These are phyloP conservation scores for Eurotiales sp. DNA, from an alignment of 2,329 filamentous ascomycete genomes.

Conservation along the genomic window DNA sequence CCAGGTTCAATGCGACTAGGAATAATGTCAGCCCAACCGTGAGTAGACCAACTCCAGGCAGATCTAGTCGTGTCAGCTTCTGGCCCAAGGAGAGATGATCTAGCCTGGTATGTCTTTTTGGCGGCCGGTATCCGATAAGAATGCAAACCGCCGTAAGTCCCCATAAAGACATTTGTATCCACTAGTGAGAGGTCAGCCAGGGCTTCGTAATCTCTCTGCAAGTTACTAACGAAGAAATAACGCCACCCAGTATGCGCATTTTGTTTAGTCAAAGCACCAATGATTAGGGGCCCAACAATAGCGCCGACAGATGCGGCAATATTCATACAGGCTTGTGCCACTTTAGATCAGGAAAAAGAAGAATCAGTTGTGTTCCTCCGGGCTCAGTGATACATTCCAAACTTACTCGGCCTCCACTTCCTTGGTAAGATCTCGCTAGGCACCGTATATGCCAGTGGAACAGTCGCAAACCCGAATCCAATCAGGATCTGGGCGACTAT, in stretches of 20 bases:
- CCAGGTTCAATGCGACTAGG: neutral
- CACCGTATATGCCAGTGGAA: neutral
- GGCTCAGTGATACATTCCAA: too few relatives aligned
- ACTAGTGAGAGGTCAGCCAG: constrained; percentile 4
- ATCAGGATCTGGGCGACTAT: constrained; percentile 6
- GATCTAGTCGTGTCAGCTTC: neutral
- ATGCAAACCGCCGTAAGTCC: neutral
- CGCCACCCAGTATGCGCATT: neutral
- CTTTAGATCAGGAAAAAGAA: neutral
- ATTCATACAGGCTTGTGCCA: constrained; percentile 6
- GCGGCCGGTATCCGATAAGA: constrained; percentile 3
- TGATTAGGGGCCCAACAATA: neutral
- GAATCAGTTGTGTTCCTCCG: too few relatives aligned
- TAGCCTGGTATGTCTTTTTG: constrained; percentile 1
- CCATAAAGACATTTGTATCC: constrained; percentile 8
- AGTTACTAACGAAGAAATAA: constrained; percentile 1
- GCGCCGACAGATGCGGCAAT: constrained; percentile 1
- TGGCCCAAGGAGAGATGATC: constrained; percentile 6
- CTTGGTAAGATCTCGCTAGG: constrained; percentile 7
- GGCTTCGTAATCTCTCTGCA: neutral
- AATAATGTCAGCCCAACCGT: constrained; percentile 1
- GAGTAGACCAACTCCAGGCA: neutral
- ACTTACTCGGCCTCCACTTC: constrained; percentile 7
- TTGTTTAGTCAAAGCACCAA: neutral
- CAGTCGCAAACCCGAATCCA: constrained; percentile 8